Percentiles rank a stretch among this genome's conserved stretches.
phyloP scores from a whole-genome alignment of 495 filamentous ascomycete species.

The Rostrohypoxylon terebratum region DNA sequence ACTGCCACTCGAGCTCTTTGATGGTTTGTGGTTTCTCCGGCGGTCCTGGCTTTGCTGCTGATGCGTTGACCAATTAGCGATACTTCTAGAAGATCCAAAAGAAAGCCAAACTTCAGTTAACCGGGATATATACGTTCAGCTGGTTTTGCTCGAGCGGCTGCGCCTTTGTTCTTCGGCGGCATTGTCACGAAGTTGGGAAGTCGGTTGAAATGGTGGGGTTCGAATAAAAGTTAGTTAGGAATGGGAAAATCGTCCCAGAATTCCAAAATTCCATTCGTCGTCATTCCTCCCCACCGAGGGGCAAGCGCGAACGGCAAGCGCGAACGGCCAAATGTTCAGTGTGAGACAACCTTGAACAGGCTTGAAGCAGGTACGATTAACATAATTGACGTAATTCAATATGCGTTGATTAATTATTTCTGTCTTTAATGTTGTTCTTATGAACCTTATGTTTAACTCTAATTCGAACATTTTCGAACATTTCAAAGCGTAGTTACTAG shows the following conservation, averaged over 20 bases:
- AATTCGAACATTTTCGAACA: too few relatives aligned
- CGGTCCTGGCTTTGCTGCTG: constrained; percentile 38
- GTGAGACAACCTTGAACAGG: too few relatives aligned
- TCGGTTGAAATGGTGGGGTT: constrained; percentile 44
- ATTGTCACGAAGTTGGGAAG: constrained; percentile 35
- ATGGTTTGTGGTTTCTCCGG: constrained; percentile 48
- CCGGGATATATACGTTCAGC: constrained; percentile 41
- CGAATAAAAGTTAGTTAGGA: constrained; percentile 21
- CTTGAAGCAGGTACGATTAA: constrained; percentile 2
- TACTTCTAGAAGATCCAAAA: neutral
- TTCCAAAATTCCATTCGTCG: constrained; percentile 27
- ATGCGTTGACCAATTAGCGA: constrained; percentile 23
- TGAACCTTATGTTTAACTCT: constrained; percentile 12
- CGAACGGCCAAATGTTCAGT: too few relatives aligned
- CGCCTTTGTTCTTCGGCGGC: constrained; percentile 50
- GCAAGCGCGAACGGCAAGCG: constrained; percentile 23
- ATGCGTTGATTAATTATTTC: constrained; percentile 7
- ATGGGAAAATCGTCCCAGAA: constrained; percentile 16
- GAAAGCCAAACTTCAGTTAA: neutral
- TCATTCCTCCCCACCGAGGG: constrained; percentile 32
- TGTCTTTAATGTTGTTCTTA: neutral
- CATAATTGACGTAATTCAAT: neutral
- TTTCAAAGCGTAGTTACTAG: neutral
- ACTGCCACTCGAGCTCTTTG: constrained; percentile 52
- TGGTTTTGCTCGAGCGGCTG: constrained; percentile 38